Base-by-base conservation (phyloP, 164 flowering plant genomes). In the Brasenia schreberi region DNA sequence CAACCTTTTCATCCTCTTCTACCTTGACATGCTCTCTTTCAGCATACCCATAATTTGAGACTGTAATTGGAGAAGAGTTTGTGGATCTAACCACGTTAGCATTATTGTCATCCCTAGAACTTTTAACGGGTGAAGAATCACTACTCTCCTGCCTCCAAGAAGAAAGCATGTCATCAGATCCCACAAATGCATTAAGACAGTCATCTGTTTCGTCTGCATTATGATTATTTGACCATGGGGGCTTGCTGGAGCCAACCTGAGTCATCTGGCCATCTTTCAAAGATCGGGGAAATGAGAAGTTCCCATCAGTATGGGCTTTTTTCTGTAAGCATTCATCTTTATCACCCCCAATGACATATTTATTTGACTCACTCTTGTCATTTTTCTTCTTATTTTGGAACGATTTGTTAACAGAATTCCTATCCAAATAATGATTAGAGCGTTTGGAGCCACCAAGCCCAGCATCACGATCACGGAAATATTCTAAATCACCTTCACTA, bases 401-500 rank as follows among this genome's bases (percentile, higher is more conserved):
- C 59, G 74, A 70, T 66, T 70, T 69, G 23, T 81, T 85, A 66
- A 68, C 56, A 73, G 68, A 66, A 68, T 78, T 79, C 69, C 72
- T 76, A 61, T 78, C 81, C 16, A 73, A 71, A 4, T 79, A 82
- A 64, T 53, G 76, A 62, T 79, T 0, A 23, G 27, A 23, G 27
- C 2, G 27, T 23, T 2, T 23, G 27, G 27, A 23, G 27, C 78
- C 18, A 70, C 65, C 70, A 70, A 75, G 67, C 62, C 83, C 76
- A 73, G 72, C 79, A 75, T 85, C 92, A 72, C 76, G 87, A 69
- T 83, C 85, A 90, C 59, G 87, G 67, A 84, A 83, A 68, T 84
- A 88, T 68, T 89, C 97, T 60, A 88, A 19, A 65, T 91, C 96
- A 66, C 94, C 92, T 82, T 92, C 90, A 74, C 92, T 88, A 67